These are phyloP conservation scores for Colletotrichum kahawae DNA, from an alignment of 2,329 filamentous ascomycete genomes.

Conservation along the genomic window DNA sequence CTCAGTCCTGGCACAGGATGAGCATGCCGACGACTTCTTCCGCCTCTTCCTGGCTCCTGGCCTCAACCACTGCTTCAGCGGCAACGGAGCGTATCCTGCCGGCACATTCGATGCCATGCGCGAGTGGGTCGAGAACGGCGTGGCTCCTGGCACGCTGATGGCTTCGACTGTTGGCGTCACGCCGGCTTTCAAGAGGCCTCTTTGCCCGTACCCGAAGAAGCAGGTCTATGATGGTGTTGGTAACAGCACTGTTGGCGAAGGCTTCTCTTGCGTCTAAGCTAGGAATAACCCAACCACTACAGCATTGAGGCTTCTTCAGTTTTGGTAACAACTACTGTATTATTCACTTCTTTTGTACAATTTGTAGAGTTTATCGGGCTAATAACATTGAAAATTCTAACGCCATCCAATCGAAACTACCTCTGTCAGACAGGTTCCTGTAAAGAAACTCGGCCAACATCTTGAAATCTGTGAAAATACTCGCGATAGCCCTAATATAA, in stretches of 20 bases:
- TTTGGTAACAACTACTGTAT: no score
- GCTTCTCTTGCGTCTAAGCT: not conserved
- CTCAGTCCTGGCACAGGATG: not conserved
- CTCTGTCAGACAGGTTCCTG: not conserved
- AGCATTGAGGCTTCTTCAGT: not conserved
- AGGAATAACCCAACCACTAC: not conserved
- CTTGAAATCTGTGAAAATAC: not conserved
- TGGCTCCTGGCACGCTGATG: not conserved
- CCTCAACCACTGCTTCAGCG: not conserved
- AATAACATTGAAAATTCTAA: not conserved
- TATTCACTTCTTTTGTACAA: not conserved
- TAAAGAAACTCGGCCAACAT: not conserved
- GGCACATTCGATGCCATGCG: not conserved
- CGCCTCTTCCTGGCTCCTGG: not conserved
- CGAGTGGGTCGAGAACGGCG: not conserved
- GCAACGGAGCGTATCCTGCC: not conserved
- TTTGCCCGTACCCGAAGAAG: not conserved
- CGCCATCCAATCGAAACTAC: accelerated
- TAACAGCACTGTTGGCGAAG: not conserved
- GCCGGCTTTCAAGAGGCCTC: not conserved
- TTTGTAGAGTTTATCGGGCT: not conserved
- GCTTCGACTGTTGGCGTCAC: not conserved
- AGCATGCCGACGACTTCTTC: not conserved
- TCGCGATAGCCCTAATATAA: not conserved
- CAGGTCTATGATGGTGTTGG: not conserved